Conservation (phyloP, 2,329 filamentous ascomycete genomes). For the Mycosphaerelloides madeirae region DNA sequence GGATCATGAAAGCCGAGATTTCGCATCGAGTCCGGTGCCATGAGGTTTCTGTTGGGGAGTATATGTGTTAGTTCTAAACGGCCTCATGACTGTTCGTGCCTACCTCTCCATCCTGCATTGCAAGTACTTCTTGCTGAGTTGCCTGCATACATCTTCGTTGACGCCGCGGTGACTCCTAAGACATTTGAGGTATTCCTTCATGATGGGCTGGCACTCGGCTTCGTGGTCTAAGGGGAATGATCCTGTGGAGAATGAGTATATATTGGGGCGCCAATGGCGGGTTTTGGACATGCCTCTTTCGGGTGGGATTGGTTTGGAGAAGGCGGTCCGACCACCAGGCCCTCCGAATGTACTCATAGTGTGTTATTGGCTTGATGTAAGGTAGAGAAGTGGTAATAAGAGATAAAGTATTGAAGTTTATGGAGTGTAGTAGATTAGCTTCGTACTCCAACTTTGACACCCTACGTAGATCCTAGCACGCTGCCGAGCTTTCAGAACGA, state of each 20-base stretch:
- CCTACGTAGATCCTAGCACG: too few species aligned
- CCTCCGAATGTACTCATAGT: conserved; percentile 57
- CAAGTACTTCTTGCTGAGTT: conserved; percentile 82
- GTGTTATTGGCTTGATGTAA: too few species aligned
- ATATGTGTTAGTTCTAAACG: too few species aligned
- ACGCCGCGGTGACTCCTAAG: conserved; percentile 77
- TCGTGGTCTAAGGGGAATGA: conserved; percentile 97
- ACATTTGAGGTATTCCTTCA: conserved; percentile 78
- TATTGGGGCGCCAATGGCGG: too few species aligned
- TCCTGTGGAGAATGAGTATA: too few species aligned
- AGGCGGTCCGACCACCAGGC: conserved; percentile 56
- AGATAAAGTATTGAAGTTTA: too few species aligned
- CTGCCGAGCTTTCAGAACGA: too few species aligned
- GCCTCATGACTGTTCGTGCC: too few species aligned
- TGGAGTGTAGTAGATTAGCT: too few species aligned
- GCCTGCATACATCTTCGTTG: conserved; percentile 81
- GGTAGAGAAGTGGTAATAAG: too few species aligned
- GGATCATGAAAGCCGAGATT: conserved; percentile 69
- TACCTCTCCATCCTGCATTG: conserved; percentile 91
- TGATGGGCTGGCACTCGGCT: conserved; percentile 89
- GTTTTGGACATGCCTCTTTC: too few species aligned
- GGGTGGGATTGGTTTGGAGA: conserved; percentile 69
- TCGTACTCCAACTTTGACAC: too few species aligned
- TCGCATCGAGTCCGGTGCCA: conserved; percentile 92
- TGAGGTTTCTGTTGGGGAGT: conserved; percentile 67